Percentiles rank a stretch among this genome's conserved stretches.
phyloP scores from a whole-genome alignment of 768 basidiomycete genomes.

The Lactarius trivialis region DNA sequence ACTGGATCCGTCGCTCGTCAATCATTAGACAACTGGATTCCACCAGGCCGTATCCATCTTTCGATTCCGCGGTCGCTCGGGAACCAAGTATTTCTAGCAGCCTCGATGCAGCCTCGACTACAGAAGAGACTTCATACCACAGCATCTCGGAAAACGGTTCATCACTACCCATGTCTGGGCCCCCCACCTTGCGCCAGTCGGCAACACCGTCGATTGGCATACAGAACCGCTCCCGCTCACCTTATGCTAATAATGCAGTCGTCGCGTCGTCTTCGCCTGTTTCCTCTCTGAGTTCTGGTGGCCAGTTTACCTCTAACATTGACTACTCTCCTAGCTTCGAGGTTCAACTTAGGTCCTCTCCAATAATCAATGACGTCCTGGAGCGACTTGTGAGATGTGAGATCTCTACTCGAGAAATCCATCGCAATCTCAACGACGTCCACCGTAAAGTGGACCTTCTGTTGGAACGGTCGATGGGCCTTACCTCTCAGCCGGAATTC shows the following conservation, averaged over 20 bases:
- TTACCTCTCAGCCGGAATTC: slow-evolving; percentile 53
- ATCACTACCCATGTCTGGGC: slow-evolving; percentile 10
- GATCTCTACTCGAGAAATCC: slow-evolving; percentile 60
- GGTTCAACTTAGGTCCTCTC: slow-evolving; percentile 66
- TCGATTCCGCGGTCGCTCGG: slow-evolving; percentile 17
- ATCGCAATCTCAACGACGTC: slow-evolving; percentile 65
- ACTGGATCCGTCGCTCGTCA: slow-evolving; percentile 23
- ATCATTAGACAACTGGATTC: slow-evolving; percentile 16
- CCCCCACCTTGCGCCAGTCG: slow-evolving; percentile 19
- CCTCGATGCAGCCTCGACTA: slow-evolving; percentile 18
- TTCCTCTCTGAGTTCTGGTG: slow-evolving; percentile 71
- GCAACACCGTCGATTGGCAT: slow-evolving; percentile 21
- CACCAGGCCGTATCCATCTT: slow-evolving; percentile 29
- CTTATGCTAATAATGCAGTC: slow-evolving; percentile 40
- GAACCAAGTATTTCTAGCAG: slow-evolving; percentile 21
- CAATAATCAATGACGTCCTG: slow-evolving; percentile 67
- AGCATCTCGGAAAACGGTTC: slow-evolving; percentile 14
- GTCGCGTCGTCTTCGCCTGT: slow-evolving; percentile 67
- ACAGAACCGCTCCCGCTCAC: slow-evolving; percentile 31
- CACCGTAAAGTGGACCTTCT: slow-evolving; percentile 73
- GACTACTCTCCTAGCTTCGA: slow-evolving; percentile 55
- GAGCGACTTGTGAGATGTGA: slow-evolving; percentile 72
- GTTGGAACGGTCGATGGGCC: slow-evolving; percentile 55
- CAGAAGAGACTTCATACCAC: slow-evolving; percentile 10
- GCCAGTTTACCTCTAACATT: slow-evolving; percentile 46